Evolutionary conservation across 1,284 basidiomycete genomes (phyloP).

Genomic region (Tilletia indica): DNA sequence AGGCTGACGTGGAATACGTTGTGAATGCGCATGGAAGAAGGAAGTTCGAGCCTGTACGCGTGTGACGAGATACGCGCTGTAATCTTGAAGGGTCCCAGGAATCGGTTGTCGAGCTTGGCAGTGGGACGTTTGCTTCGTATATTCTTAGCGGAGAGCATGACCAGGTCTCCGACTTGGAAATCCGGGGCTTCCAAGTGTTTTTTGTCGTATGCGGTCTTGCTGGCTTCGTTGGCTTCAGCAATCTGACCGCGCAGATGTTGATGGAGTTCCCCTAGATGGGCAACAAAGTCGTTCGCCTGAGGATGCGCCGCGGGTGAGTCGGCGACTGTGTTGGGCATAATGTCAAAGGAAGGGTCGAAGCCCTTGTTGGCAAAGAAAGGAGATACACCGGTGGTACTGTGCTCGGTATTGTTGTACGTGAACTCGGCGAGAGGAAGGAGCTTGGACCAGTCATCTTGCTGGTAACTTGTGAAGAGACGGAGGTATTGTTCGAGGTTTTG

Average conservation of each 20-base stretch:
- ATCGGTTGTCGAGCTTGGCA: conserved; percentile 13
- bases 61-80: background rate
- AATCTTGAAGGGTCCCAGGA: conserved; percentile 18
- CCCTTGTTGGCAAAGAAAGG: conserved; percentile 21
- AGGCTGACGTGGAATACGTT: conserved; percentile 20
- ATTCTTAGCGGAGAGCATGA: conserved; percentile 15
- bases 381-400: conserved; percentile 8
- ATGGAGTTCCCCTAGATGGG: background rate
- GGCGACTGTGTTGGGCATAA: background rate
- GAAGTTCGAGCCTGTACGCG: conserved; percentile 15
- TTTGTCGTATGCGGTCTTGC: background rate
- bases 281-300: background rate
- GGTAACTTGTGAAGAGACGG: no score
- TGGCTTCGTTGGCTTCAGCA: background rate
- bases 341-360: conserved; percentile 16
- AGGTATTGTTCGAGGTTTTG: no score
- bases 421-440: no score
- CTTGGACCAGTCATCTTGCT: no score
- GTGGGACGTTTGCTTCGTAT: background rate
- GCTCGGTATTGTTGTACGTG: no score
- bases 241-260: background rate
- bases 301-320: background rate
- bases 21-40: conserved; percentile 15
- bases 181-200: background rate
- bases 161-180: conserved; percentile 10